These are phyloP conservation scores for Fusarium tupiense DNA, from an alignment of 2,329 filamentous ascomycete species.

Conservation along the genomic window DNA sequence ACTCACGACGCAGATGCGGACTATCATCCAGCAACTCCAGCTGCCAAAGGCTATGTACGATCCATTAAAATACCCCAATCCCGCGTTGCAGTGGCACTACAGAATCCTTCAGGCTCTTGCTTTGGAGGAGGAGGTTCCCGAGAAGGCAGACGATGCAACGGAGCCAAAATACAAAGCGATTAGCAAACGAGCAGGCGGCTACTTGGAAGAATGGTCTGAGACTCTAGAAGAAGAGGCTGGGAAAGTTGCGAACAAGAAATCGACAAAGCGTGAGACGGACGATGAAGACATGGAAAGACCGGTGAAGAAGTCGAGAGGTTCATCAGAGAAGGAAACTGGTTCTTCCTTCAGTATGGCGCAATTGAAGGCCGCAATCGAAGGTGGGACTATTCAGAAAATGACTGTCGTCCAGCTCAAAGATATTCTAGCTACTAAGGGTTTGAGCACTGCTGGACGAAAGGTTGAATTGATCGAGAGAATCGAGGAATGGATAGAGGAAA, in stretches of 20 bases:
- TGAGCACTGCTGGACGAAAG: conserved; percentile 63
- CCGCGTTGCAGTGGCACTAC: conserved; percentile 96
- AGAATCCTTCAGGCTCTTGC: conserved; percentile 91
- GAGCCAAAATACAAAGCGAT: conserved; percentile 88
- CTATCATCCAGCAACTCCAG: conserved; percentile 84
- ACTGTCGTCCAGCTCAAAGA: conserved; percentile 64
- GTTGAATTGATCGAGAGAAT: conserved; percentile 64
- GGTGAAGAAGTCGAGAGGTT: conserved; percentile 57
- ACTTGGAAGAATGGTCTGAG: conserved; percentile 80
- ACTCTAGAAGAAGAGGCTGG: conserved; percentile 68
- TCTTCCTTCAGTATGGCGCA: conserved; percentile 56
- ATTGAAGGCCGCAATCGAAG: conserved; percentile 56
- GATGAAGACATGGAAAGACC: conserved; percentile 56
- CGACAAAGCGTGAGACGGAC: conserved; percentile 63
- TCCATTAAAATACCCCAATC: conserved; percentile 89
- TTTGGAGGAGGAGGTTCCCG: conserved; percentile 88
- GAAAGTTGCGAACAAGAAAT: conserved; percentile 50
- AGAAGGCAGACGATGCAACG: conserved; percentile 78
- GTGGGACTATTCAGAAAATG: conserved; percentile 62
- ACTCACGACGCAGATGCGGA: conserved; percentile 83
- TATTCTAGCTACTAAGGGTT: conserved; percentile 57
- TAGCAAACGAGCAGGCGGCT: conserved; percentile 83
- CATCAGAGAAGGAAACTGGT: conserved; percentile 47
- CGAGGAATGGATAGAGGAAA: conserved; percentile 66
- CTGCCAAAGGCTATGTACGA: conserved; percentile 88